These are phyloP conservation scores for Adansonia digitata DNA, from an alignment of 345 rosid species.

Conservation along the genomic window DNA sequence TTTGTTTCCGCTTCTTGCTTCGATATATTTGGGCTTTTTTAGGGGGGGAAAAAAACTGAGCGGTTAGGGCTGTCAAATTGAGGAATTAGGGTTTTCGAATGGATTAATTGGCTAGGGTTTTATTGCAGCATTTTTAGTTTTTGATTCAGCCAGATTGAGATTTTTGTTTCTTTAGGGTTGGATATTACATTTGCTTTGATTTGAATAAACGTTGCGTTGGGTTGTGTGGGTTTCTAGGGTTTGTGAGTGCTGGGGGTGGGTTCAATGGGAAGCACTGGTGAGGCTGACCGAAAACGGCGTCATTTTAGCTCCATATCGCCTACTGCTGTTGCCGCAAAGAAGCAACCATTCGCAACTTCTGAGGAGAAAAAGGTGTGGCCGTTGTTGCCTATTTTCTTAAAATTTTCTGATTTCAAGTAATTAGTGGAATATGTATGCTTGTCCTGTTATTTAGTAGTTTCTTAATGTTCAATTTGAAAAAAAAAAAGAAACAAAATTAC, in stretches of 20 bases:
- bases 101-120: constrained; percentile 18
- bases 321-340: constrained; percentile 58
- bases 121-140: not conserved
- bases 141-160: not conserved
- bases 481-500: not conserved
- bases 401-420: not conserved
- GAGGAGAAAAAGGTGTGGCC: constrained; percentile 72
- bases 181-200: constrained; percentile 6
- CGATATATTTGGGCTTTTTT: not conserved
- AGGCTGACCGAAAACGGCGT: constrained; percentile 86
- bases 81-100: not conserved
- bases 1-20: constrained; percentile 2
- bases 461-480: not conserved
- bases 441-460: not conserved
- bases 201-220: constrained; percentile 23
- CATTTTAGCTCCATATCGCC: constrained; percentile 80
- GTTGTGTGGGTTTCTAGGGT: constrained; percentile 32
- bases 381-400: not conserved
- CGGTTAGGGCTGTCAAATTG: constrained; percentile 5
- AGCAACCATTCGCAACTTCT: constrained; percentile 57
- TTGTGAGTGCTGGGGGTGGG: constrained; percentile 12
- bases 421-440: constrained; percentile 7
- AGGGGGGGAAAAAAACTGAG: not conserved
- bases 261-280: constrained; percentile 87
- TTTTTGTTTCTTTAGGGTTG: not conserved